Percentiles rank a stretch among this genome's conserved stretches.
These are phyloP conservation scores for Chlamydomonas sphaeroides DNA, from an alignment of 139 green algal species.

Conservation along the genomic window DNA sequence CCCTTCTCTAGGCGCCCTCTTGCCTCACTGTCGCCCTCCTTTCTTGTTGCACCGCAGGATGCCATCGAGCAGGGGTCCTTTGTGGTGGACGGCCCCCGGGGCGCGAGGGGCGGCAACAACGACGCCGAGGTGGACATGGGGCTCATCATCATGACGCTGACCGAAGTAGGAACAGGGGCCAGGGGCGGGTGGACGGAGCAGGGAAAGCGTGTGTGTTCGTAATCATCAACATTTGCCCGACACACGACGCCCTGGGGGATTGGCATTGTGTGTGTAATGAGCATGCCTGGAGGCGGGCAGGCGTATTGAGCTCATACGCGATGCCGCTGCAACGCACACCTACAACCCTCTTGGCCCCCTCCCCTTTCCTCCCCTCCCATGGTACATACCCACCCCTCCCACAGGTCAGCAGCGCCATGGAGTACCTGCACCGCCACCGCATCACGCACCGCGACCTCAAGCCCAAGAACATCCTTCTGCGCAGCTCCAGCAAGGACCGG, in stretches of 20 bases:
- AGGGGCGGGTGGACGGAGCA: neutral
- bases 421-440: constrained; percentile 71
- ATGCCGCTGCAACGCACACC: too few relatives aligned
- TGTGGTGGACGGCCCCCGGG: constrained; percentile 26
- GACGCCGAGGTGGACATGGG: constrained; percentile 53
- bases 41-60: too few relatives aligned
- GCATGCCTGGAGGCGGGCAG: too few relatives aligned
- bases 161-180: constrained; percentile 38
- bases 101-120: neutral
- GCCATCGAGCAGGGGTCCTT: constrained; percentile 62
- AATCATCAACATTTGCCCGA: too few relatives aligned
- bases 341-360: too few relatives aligned
- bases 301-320: too few relatives aligned
- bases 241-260: too few relatives aligned
- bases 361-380: too few relatives aligned
- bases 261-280: too few relatives aligned
- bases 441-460: constrained; percentile 83
- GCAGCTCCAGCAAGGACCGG: constrained; percentile 46
- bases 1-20: too few relatives aligned
- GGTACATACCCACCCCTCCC: neutral
- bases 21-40: too few relatives aligned
- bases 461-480: constrained; percentile 78
- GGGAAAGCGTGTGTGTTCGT: neutral
- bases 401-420: constrained; percentile 66
- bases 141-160: constrained; percentile 57